A percentile compares a stretch with the other conserved stretches of the same genome.
Conservation (phyloP, 192 early-diverging fungal genomes). For the Dissophora ornata region DNA sequence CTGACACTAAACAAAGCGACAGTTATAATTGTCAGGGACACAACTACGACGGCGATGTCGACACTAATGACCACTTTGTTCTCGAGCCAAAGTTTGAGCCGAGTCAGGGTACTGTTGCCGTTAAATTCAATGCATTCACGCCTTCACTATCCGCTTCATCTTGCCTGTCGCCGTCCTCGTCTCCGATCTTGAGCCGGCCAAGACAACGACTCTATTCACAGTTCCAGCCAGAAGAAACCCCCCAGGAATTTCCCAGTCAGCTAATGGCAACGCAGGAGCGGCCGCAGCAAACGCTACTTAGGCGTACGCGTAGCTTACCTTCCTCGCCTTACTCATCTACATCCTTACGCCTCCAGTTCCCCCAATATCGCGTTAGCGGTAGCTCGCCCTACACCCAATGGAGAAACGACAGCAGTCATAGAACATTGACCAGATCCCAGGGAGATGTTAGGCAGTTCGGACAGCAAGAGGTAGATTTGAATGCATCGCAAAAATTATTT, state of each 20-base stretch:
- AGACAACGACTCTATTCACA: constrained; percentile 5
- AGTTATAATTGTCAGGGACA: too few species aligned
- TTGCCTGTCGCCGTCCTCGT: background rate
- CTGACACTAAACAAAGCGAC: too few species aligned
- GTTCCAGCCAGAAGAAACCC: background rate
- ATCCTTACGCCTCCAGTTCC: background rate
- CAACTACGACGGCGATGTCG: too few species aligned
- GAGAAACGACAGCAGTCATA: too few species aligned
- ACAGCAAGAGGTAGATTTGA: too few species aligned
- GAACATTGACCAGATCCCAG: too few species aligned
- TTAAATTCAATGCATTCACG: background rate
- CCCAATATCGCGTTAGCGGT: background rate
- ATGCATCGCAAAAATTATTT: too few species aligned
- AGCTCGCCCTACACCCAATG: too few species aligned
- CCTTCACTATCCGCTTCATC: background rate
- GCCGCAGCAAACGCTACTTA: background rate
- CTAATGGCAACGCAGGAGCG: background rate
- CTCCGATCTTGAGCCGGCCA: background rate
- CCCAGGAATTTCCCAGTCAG: background rate
- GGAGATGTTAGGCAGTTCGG: too few species aligned
- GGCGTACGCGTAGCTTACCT: constrained; percentile 20
- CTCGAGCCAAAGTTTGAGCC: too few species aligned
- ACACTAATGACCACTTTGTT: too few species aligned
- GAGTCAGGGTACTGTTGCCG: too few species aligned
- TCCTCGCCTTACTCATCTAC: background rate